Conservation (phyloP, 257 asterid genomes). For the Solanum microdontum region DNA sequence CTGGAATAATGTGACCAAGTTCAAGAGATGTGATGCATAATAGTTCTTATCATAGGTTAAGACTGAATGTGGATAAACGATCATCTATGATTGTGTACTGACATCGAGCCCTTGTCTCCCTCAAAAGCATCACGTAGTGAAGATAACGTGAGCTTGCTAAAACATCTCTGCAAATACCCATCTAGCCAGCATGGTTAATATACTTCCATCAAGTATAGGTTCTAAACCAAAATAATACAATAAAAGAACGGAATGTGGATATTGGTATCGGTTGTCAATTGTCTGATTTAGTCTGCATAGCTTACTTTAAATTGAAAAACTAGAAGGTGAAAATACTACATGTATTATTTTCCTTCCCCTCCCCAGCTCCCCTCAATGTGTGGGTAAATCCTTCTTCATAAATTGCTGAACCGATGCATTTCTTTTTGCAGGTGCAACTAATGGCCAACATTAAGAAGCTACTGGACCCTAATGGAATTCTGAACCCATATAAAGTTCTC, state of each 20-base stretch:
- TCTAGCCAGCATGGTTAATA: background rate
- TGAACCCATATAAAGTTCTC: constrained; percentile 92
- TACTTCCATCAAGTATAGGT: background rate
- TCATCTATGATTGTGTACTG: background rate
- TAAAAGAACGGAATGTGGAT: background rate
- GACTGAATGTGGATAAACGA: background rate
- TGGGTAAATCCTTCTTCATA: background rate
- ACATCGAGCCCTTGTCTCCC: background rate
- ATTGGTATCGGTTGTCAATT: background rate
- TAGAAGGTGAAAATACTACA: background rate
- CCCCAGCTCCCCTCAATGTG: background rate
- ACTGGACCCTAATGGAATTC: constrained; percentile 84
- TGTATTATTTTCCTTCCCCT: background rate
- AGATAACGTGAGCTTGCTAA: background rate
- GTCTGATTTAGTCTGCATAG: background rate
- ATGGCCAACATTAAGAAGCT: constrained; percentile 77
- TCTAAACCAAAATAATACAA: background rate
- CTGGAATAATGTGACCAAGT: background rate
- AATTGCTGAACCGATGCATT: background rate
- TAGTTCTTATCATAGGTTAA: background rate
- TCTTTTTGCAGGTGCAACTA: constrained; percentile 52
- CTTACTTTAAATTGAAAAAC: background rate
- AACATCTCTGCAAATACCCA: background rate
- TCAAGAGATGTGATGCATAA: background rate
- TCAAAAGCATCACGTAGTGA: background rate